Base-by-base conservation (phyloP, 2,329 filamentous ascomycete genomes). In the Aotearoamyces nothofagi region DNA sequence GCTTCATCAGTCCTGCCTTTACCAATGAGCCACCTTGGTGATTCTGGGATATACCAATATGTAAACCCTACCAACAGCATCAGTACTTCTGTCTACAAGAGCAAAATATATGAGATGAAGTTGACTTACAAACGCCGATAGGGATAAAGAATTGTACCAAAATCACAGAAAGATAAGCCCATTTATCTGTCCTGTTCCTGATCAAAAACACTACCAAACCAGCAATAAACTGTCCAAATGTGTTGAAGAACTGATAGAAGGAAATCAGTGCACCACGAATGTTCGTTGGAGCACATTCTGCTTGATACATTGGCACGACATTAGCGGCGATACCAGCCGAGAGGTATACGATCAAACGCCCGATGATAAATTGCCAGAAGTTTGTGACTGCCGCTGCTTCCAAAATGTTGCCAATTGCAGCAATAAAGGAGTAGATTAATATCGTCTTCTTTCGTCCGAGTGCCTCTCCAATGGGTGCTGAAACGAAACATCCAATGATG, bases 81-180 rank as follows among this genome's bases (percentile, higher is more conserved):
- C n/a, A n/a, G n/a, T n/a, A n/a, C n/a, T n/a, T n/a, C n/a, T n/a
- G n/a, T n/a, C n/a, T n/a, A n/a, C n/a, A n/a, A n/a, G n/a, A n/a
- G n/a, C n/a, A n/a, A n/a, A n/a, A n/a, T n/a, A n/a, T n/a, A n/a
- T n/a, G n/a, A n/a, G n/a, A n/a, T n/a, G n/a, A n/a, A n/a, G n/a
- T n/a, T n/a, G n/a, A n/a, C n/a, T n/a, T n/a, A n/a, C n/a, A 55
- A 9, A 62, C 35, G 24, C 48, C 54, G 14, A 60, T 53, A 0
- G 60, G 38, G 10, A 37, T 34, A 8, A 33, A 30, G 24, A 39
- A 33, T 30, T 40, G 38, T 17, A 39, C 15, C 15, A 39, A 27
- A 9, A 39, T 35, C 5, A 35, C 31, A 11, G 33, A 28, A n/a
- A 33, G 30, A 17, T 39, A 39, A 5, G 37, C 33, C 33, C 36